Base-by-base conservation (phyloP, 306 rosid species). In the Mimosa pudica region DNA sequence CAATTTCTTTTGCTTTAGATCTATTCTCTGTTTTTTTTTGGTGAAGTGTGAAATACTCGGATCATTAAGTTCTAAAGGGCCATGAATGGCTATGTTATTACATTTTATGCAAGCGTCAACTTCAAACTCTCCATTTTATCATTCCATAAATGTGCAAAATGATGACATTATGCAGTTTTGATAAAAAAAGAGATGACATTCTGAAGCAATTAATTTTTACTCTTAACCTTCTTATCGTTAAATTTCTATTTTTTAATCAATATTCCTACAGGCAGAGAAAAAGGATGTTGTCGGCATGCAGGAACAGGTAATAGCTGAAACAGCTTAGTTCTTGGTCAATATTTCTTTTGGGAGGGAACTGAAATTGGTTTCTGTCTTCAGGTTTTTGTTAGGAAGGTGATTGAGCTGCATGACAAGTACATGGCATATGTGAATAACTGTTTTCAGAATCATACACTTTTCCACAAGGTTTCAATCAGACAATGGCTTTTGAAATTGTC, bases 331-430 rank as follows among this genome's bases (percentile, higher is more conserved):
- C 7, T 24, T 60, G 58, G 58, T 49, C 76, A 61, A n/a, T 20
- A 18, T 74, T 48, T 48, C 65, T 35, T 52, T 55, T 57, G 42
- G 30, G 41, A 12, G 73, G 54, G 75, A 75, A 80, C 87, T 89
- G 82, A 85, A 76, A 49, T 32, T 63, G 72, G 68, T 82, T 67
- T 77, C 70, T 82, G 80, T 87, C 73, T 87, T 81, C 90, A 94
- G 97, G 89, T 87, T 75, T 91, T 92, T 71, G 91, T 94, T 36
- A 84, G 97, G 77, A 94, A 94, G 68, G 90, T 94, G 74, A 92
- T 94, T 58, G 97, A 94, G 88, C 84, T 94, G 82, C 97, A 94
- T 61, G 97, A 92, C 83, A 94, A 92, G 86, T 91, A 91, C 85
- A 79, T 92, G 89, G 86, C 91, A 61, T 94, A 92, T 73, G 97